Percentiles rank a stretch among this genome's conserved stretches.
phyloP scores from a whole-genome alignment of 2,329 filamentous ascomycete species.

The Neurospora sp. region DNA sequence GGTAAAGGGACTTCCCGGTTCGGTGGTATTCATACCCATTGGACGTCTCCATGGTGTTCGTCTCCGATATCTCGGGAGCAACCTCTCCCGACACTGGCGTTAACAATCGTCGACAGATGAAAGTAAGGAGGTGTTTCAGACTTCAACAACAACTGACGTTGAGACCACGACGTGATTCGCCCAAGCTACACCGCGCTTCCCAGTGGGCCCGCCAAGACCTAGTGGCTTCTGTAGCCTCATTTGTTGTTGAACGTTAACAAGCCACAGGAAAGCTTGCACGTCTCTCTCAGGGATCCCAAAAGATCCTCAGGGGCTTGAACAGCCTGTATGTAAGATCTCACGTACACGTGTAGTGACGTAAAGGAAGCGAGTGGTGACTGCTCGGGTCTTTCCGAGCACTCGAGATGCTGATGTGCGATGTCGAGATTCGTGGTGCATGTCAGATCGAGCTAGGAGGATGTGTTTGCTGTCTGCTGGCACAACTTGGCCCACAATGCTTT shows the following conservation, averaged over 20 bases:
- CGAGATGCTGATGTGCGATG: not conserved
- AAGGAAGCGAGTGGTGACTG: not conserved
- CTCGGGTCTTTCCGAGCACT: not conserved
- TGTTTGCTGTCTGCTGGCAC: not conserved
- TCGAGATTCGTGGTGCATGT: not conserved
- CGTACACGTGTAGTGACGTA: not conserved
- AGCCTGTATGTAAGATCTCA: not conserved
- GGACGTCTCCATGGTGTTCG: not conserved
- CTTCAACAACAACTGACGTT: not conserved
- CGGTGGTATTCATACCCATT: not conserved
- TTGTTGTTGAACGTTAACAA: not conserved
- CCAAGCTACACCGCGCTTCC: not conserved
- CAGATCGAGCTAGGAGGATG: not conserved
- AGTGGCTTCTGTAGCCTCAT: not conserved
- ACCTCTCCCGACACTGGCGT: not conserved
- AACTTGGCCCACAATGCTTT: not conserved
- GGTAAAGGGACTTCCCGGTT: not conserved
- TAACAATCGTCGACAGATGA: not conserved
- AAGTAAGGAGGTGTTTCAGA: not conserved
- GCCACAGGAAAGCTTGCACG: not conserved
- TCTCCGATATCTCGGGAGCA: not conserved
- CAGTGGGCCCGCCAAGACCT: not conserved
- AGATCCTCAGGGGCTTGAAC: not conserved
- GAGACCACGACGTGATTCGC: not conserved
- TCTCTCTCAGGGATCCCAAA: not conserved